These are phyloP conservation scores for Exophiala calicioides DNA, from an alignment of 2,329 filamentous ascomycete species.

Conservation along the genomic window DNA sequence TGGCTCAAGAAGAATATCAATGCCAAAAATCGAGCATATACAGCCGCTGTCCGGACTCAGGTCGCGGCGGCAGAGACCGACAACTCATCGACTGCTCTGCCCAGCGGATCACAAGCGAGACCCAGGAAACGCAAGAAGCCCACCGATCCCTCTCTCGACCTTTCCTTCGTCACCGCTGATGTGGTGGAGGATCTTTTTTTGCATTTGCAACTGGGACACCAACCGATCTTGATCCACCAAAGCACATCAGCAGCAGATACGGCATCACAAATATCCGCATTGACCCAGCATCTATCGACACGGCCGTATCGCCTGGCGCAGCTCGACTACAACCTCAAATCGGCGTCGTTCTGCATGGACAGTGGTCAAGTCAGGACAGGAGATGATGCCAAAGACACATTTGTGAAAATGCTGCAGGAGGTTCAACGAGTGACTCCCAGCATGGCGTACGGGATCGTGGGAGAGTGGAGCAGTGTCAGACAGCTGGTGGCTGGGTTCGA, in stretches of 20 bases:
- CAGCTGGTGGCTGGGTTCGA: slow-evolving; percentile 62
- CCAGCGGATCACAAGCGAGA: slow-evolving; percentile 8
- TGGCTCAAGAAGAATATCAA: slow-evolving; percentile 72
- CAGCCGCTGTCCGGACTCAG: slow-evolving; percentile 61
- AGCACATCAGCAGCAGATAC: slow-evolving; percentile 63
- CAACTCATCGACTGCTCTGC: slow-evolving; percentile 28
- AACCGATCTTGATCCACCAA: slow-evolving; percentile 66
- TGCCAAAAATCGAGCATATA: slow-evolving; percentile 67
- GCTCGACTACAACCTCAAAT: slow-evolving; percentile 51
- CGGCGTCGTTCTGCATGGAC: slow-evolving; percentile 74
- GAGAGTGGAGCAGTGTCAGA: slow-evolving; percentile 60
- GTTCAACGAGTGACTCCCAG: slow-evolving; percentile 70
- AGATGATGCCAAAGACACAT: slow-evolving; percentile 62
- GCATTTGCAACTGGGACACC: slow-evolving; percentile 67
- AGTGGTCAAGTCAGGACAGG: slow-evolving; percentile 72
- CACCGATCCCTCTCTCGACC: slow-evolving; percentile 37
- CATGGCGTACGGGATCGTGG: slow-evolving; percentile 68
- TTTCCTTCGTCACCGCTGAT: slow-evolving; percentile 64
- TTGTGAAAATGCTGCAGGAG: slow-evolving; percentile 74
- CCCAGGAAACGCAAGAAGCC: slow-evolving; percentile 43
- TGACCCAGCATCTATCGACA: slow-evolving; percentile 77
- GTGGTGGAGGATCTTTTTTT: slow-evolving; percentile 70
- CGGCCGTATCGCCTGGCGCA: slow-evolving; percentile 65
- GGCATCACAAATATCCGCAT: slow-evolving; percentile 69
- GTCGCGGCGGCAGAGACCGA: slow-evolving; percentile 37